Evolutionary conservation across 2,329 filamentous ascomycete genomes (phyloP).

Genomic region (Corniculantispora saksenae): DNA sequence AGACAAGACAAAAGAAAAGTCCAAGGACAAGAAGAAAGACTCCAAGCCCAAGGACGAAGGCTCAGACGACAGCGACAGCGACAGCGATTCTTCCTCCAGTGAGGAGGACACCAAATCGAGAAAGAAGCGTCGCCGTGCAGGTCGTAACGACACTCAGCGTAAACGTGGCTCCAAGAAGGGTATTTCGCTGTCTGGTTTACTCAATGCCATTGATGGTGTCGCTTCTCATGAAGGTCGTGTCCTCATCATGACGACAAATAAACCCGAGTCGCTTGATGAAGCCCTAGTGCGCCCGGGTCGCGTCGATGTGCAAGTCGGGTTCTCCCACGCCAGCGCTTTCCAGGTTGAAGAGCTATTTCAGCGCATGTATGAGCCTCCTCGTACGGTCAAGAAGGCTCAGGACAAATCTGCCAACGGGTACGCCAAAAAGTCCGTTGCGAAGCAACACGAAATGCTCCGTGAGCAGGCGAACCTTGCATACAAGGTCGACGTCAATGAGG

Average conservation of each 20-base stretch:
- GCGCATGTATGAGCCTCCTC: conserved; percentile 57
- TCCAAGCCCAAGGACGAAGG: background rate
- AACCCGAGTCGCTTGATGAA: conserved; percentile 70
- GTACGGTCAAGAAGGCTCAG: conserved; percentile 15
- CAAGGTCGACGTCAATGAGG: conserved; percentile 35
- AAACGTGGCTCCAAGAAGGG: conserved; percentile 27
- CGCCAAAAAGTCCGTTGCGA: conserved; percentile 1
- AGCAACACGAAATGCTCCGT: conserved; percentile 15
- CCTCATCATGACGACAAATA: conserved; percentile 82
- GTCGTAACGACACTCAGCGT: conserved; percentile 24
- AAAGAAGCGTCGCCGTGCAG: conserved; percentile 21
- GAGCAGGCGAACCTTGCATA: conserved; percentile 24
- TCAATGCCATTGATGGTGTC: conserved; percentile 84
- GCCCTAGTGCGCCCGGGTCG: conserved; percentile 73
- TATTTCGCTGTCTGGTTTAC: conserved; percentile 76
- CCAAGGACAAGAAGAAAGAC: background rate
- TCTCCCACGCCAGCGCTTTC: conserved; percentile 56
- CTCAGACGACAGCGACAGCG: conserved; percentile 24
- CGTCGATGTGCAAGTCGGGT: conserved; percentile 69
- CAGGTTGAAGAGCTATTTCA: conserved; percentile 61
- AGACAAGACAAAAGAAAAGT: conserved; percentile 32
- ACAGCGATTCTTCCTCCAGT: conserved; percentile 25
- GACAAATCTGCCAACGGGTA: conserved; percentile 14
- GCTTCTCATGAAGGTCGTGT: conserved; percentile 77
- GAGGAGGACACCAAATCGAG: conserved; percentile 22